Conservation (phyloP, 345 rosid species). For the Barbarea vulgaris region DNA sequence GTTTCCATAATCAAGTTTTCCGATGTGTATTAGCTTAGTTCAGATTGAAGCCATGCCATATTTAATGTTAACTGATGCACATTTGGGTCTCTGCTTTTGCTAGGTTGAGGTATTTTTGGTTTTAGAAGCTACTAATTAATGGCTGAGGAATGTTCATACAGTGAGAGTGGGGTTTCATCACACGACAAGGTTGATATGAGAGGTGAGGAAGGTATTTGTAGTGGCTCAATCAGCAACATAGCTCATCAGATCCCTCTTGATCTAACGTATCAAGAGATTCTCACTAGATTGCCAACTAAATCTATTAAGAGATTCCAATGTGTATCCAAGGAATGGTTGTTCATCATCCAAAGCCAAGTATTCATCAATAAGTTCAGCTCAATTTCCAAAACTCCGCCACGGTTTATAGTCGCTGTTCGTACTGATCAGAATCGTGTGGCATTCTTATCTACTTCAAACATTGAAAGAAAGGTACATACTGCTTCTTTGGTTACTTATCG, state of each 20-base stretch:
- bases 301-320: slow-evolving; percentile 6
- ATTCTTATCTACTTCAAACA: slow-evolving; percentile 1
- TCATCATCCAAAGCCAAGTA: background rate
- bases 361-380: background rate
- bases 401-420: background rate
- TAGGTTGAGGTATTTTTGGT: no score
- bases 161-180: no score
- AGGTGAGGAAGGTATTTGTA: background rate
- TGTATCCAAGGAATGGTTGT: slow-evolving; percentile 2
- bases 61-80: no score
- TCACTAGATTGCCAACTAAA: background rate
- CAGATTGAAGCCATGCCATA: no score
- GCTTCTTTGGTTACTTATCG: background rate
- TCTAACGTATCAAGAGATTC: background rate
- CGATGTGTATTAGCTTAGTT: no score
- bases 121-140: no score
- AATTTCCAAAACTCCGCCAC: background rate
- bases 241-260: slow-evolving; percentile 11
- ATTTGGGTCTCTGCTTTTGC: no score
- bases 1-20: no score
- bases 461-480: background rate
- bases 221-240: background rate
- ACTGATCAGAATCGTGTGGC: background rate
- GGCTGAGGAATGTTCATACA: no score
- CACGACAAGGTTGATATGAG: background rate